These are phyloP conservation scores for Teratosphaeria pseudoeucalypti DNA, from an alignment of 2,329 filamentous ascomycete genomes.

Conservation along the genomic window DNA sequence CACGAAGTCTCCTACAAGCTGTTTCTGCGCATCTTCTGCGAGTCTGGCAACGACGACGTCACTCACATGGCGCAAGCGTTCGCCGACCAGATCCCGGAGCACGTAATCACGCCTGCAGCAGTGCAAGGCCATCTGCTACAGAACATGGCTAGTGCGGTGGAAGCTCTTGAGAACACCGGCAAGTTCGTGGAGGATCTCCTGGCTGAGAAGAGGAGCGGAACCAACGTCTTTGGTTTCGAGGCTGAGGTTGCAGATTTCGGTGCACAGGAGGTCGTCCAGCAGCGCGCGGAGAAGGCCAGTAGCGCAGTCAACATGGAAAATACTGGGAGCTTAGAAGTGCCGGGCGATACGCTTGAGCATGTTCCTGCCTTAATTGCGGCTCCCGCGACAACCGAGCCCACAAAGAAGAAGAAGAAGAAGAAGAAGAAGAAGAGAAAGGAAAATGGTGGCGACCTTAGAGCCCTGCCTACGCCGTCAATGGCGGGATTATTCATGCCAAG, in stretches of 20 bases:
- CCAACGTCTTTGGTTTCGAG: conserved; percentile 8
- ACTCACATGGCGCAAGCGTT: conserved; percentile 33
- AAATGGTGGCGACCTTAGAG: neutral
- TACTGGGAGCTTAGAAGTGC: neutral
- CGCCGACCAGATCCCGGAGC: conserved; percentile 32
- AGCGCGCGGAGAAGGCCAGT: neutral
- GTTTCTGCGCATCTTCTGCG: conserved; percentile 26
- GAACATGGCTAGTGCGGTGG: conserved; percentile 34
- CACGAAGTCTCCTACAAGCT: conserved; percentile 28
- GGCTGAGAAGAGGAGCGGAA: conserved; percentile 7
- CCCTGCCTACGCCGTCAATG: neutral
- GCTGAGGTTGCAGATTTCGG: neutral
- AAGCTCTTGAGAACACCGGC: conserved; percentile 32
- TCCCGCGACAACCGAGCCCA: neutral
- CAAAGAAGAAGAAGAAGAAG: neutral
- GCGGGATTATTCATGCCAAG: neutral
- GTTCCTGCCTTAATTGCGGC: neutral
- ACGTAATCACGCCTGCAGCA: conserved; percentile 38
- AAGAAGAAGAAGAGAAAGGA: neutral
- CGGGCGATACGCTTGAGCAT: neutral
- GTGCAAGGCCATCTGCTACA: conserved; percentile 41
- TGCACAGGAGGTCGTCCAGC: neutral
- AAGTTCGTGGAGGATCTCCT: conserved; percentile 31
- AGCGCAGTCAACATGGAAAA: neutral
- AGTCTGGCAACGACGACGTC: conserved; percentile 14